phyloP scores from a whole-genome alignment of 352 stramenopile genomes.

The Globisporangium barbulae region DNA sequence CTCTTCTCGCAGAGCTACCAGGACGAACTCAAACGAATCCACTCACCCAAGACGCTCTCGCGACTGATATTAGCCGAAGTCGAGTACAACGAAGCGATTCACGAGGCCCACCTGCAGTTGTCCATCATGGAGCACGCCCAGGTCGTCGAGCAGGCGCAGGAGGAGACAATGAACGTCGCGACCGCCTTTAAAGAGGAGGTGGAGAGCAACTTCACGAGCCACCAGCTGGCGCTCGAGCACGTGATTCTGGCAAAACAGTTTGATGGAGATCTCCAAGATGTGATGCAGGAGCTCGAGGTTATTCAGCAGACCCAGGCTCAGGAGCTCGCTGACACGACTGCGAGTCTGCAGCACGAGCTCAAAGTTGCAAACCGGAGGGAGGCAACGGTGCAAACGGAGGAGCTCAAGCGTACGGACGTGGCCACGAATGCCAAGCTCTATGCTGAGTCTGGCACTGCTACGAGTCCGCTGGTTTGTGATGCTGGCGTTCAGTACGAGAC shows the following conservation, averaged over 20 bases:
- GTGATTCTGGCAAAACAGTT: slow-evolving; percentile 42
- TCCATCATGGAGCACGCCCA: slow-evolving; percentile 56
- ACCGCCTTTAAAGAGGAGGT: slow-evolving; percentile 71
- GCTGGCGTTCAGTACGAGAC: slow-evolving; percentile 33
- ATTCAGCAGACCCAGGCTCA: slow-evolving; percentile 35
- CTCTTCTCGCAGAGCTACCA: slow-evolving; percentile 16
- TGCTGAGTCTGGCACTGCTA: slow-evolving; percentile 32
- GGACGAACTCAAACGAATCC: slow-evolving; percentile 16
- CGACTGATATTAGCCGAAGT: slow-evolving; percentile 54
- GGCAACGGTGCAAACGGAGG: slow-evolving; percentile 48
- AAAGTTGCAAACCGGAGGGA: slow-evolving; percentile 37
- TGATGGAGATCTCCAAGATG: slow-evolving; percentile 41
- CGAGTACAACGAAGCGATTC: slow-evolving; percentile 64
- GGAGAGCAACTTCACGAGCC: slow-evolving; percentile 33
- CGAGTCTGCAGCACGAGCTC: slow-evolving; percentile 20
- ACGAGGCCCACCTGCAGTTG: slow-evolving; percentile 58
- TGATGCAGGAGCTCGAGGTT: slow-evolving; percentile 34
- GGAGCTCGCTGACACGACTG: slow-evolving; percentile 14
- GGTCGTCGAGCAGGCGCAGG: slow-evolving; percentile 45
- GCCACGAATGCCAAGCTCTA: slow-evolving; percentile 36
- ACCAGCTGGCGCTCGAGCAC: slow-evolving; percentile 55
- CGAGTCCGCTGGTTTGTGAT: slow-evolving; percentile 22
- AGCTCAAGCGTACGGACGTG: slow-evolving; percentile 24
- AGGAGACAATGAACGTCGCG: slow-evolving; percentile 46
- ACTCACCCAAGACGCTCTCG: slow-evolving; percentile 50